phyloP scores from a whole-genome alignment of 345 rosid species.

The Salix caprea region DNA sequence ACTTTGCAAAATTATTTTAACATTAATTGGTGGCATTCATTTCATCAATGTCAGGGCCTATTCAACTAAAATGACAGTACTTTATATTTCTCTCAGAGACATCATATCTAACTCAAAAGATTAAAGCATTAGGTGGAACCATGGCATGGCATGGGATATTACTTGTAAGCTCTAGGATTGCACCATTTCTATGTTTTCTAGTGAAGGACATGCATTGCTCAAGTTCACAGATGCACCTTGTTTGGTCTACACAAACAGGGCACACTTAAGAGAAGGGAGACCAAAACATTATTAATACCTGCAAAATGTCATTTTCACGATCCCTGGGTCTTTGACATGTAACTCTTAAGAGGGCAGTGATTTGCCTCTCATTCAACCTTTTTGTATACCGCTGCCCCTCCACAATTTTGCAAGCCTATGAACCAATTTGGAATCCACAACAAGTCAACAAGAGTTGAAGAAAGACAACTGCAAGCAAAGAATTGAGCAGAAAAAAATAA shows the following conservation, averaged over 20 bases:
- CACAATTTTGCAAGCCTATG: slow-evolving; percentile 93
- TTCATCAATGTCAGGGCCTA: not conserved
- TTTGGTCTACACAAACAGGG: not conserved
- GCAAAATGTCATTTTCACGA: slow-evolving; percentile 76
- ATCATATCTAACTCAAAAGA: not conserved
- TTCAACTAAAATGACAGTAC: not conserved
- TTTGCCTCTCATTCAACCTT: slow-evolving; percentile 90
- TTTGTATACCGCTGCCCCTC: slow-evolving; percentile 95
- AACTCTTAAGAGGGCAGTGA: slow-evolving; percentile 82
- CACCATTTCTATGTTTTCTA: not conserved
- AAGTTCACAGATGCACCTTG: not conserved
- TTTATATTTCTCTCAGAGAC: not conserved
- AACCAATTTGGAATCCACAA: slow-evolving; percentile 11
- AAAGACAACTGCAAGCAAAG: not conserved
- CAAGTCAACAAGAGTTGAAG: not conserved
- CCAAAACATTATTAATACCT: slow-evolving; percentile 32
- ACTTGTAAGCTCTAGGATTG: not conserved
- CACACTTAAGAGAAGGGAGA: not conserved
- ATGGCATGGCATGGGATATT: not conserved
- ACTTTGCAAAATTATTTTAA: not conserved
- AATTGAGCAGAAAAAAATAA: not conserved
- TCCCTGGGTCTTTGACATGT: slow-evolving; percentile 98
- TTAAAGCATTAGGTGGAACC: not conserved
- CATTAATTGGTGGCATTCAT: not conserved
- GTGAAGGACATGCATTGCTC: not conserved